A percentile compares a stretch with the other conserved stretches of the same genome.
These are phyloP conservation scores for Penicillium antarcticum DNA, from an alignment of 495 filamentous ascomycete genomes.

Conservation along the genomic window DNA sequence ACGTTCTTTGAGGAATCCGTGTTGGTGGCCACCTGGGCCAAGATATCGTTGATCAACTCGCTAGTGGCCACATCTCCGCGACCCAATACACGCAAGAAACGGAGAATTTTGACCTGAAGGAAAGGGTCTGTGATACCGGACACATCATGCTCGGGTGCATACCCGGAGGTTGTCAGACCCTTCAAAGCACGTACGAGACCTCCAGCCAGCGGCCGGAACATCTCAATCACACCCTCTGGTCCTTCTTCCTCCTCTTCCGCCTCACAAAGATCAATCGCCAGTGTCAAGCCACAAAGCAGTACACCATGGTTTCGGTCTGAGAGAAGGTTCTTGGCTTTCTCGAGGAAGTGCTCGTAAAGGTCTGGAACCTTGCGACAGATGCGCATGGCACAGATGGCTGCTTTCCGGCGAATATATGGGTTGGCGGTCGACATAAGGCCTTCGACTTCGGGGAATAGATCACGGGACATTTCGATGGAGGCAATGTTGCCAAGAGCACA, in stretches of 20 bases:
- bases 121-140: slow-evolving; percentile 99
- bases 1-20: slow-evolving; percentile 98
- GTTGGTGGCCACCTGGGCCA: slow-evolving; percentile 97
- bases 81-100: slow-evolving; percentile 77
- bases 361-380: slow-evolving; percentile 98
- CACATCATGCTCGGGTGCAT: slow-evolving; percentile 96
- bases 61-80: slow-evolving; percentile 86
- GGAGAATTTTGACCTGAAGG: slow-evolving; percentile 92
- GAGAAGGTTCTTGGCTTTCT: slow-evolving; percentile 85
- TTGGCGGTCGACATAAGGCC: slow-evolving; percentile 85
- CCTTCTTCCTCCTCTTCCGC: slow-evolving; percentile 83
- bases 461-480: slow-evolving; percentile 97
- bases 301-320: slow-evolving; percentile 94
- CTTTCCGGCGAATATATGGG: slow-evolving; percentile 95
- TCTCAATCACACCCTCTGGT: slow-evolving; percentile 80
- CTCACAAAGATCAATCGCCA: slow-evolving; percentile 90
- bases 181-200: slow-evolving; percentile 88
- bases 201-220: slow-evolving; percentile 77
- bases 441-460: slow-evolving; percentile 94
- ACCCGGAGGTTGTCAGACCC: slow-evolving; percentile 87
- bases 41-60: slow-evolving; percentile 96
- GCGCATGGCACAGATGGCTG: slow-evolving; percentile 98
- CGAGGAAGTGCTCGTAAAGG: slow-evolving; percentile 93
- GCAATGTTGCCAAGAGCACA: slow-evolving; percentile 97
- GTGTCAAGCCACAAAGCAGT: slow-evolving; percentile 83